Evolutionary conservation across 768 basidiomycete species (phyloP).

Genomic region (Thelephora ganbajun): DNA sequence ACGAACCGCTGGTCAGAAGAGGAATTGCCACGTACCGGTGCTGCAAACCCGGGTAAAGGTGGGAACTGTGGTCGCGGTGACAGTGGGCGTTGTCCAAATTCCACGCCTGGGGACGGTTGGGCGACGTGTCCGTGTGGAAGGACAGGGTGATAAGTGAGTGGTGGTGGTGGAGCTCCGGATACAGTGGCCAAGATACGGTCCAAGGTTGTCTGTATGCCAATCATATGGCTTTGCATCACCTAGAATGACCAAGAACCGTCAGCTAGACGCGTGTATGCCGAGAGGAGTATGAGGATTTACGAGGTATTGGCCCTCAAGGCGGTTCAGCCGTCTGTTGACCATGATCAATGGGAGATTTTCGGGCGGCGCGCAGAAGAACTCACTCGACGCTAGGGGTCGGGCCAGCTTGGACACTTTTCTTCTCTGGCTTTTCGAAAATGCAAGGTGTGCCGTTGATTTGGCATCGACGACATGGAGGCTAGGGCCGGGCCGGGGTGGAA

Average conservation of each 20-base stretch:
- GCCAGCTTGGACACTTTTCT: constrained; percentile 52
- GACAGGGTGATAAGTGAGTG: constrained; percentile 1
- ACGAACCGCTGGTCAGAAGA: constrained; percentile 5
- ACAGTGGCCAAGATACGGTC: constrained; percentile 69
- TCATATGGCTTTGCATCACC: constrained; percentile 93
- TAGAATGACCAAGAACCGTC: constrained; percentile 15
- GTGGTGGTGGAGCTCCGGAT: constrained; percentile 8
- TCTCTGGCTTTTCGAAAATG: constrained; percentile 85
- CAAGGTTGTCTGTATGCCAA: constrained; percentile 82
- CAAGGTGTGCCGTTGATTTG: constrained; percentile 69
- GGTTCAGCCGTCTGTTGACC: constrained; percentile 51
- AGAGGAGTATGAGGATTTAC: constrained; percentile 23
- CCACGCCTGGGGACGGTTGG: constrained; percentile 6
- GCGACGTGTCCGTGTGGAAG: constrained; percentile 3
- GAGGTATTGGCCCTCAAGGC: constrained; percentile 77
- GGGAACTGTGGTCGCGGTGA: constrained; percentile 42
- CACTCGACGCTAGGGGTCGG: constrained; percentile 64
- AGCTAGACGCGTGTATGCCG: neutral
- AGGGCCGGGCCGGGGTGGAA: constrained; percentile 51
- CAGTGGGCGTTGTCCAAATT: constrained; percentile 8
- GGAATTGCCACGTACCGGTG: constrained; percentile 43
- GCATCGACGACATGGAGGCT: constrained; percentile 88
- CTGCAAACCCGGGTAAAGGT: constrained; percentile 82
- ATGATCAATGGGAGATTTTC: constrained; percentile 4
- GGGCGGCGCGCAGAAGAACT: constrained; percentile 18